Percentiles rank a stretch among this genome's conserved stretches.
phyloP scores from a whole-genome alignment of 2,329 filamentous ascomycete species.

The Aspergillus brasiliensis region DNA sequence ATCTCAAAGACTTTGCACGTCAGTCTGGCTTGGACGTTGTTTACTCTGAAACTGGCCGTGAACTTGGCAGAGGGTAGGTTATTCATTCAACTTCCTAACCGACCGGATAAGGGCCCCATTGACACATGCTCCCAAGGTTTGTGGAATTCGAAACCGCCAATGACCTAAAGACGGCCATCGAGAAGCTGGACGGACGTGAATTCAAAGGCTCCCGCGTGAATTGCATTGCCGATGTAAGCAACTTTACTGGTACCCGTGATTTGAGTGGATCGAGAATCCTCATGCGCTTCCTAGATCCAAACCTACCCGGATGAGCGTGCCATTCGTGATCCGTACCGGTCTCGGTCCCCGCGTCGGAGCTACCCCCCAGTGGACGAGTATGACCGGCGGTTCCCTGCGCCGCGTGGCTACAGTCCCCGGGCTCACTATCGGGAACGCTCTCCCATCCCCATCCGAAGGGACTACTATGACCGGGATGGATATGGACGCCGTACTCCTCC shows the following conservation, averaged over 20 bases:
- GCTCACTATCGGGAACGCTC: constrained; percentile 87
- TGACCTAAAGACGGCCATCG: constrained; percentile 86
- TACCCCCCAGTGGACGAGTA: constrained; percentile 74
- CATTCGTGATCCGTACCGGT: constrained; percentile 70
- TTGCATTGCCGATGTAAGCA: constrained; percentile 81
- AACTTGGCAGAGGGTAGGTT: constrained; percentile 87
- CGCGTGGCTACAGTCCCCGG: constrained; percentile 81
- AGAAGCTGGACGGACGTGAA: constrained; percentile 89
- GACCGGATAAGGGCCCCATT: constrained; percentile 21
- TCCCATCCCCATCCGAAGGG: constrained; percentile 67
- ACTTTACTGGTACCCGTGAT: constrained; percentile 19
- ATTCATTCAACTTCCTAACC: constrained; percentile 21
- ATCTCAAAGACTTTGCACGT: constrained; percentile 98
- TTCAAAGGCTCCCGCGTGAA: constrained; percentile 88
- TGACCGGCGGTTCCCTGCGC: constrained; percentile 76
- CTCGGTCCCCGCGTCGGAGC: constrained; percentile 74
- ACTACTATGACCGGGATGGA: constrained; percentile 82
- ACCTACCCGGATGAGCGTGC: constrained; percentile 65
- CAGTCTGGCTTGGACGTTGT: constrained; percentile 96
- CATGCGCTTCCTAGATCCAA: constrained; percentile 62
- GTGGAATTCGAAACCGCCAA: constrained; percentile 95
- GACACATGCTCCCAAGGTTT: constrained; percentile 63
- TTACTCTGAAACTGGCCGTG: constrained; percentile 93
- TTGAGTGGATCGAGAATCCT: constrained; percentile 24
- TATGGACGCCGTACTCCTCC: constrained; percentile 79